Base-by-base conservation (phyloP, 2,329 filamentous ascomycete species). In the Parastagonospora nodorum region DNA sequence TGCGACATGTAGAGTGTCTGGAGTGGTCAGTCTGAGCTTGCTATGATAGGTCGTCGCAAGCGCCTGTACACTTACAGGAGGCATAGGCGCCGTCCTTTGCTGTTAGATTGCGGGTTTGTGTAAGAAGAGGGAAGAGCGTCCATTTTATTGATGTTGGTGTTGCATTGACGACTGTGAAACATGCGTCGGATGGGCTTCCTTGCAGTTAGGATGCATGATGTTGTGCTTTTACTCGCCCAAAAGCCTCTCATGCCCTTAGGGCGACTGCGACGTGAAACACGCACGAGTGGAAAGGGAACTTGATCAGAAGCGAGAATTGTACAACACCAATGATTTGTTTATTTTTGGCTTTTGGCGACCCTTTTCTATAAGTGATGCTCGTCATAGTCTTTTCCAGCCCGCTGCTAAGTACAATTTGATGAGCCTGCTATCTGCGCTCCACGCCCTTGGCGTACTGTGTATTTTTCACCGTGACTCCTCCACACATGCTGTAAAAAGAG, bases 311-410 rank as follows among this genome's bases (percentile, higher is more conserved):
- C n/a, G 44, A 44, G 45, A 51, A 47, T 46, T 50, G 54, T 55
- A 53, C 55, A 61, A 64, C 52, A 64, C 56, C 53, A 57, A 57
- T 50, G 45, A 53, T 33, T 53, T 58, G 45, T 45, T 56, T 59
- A 55, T 57, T 63, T 60, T 63, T 64, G 62, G 54, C 50, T 63
- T 61, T 64, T 63, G 64, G 53, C 48, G 55, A 60, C 57, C 60
- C 55, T 63, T 60, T 64, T 69, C 60, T 68, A 57, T 66, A 69
- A 60, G 53, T 71, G 67, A 65, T 66, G 64, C 66, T 69, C 61
- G 53, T 68, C 57, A 64, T 60, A 58, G 51, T 58, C 53, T 57
- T 66, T 66, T 58, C 60, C 66, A 61, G 60, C 57, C 64, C 50
- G 66, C 68, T 69, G 63, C 66, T 57, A 55, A 65, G 60, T 60